Evolutionary conservation across 306 rosid species (phyloP), one percentile per base, ranked within the genome.

Genomic region (Quercus agrifolia): DNA sequence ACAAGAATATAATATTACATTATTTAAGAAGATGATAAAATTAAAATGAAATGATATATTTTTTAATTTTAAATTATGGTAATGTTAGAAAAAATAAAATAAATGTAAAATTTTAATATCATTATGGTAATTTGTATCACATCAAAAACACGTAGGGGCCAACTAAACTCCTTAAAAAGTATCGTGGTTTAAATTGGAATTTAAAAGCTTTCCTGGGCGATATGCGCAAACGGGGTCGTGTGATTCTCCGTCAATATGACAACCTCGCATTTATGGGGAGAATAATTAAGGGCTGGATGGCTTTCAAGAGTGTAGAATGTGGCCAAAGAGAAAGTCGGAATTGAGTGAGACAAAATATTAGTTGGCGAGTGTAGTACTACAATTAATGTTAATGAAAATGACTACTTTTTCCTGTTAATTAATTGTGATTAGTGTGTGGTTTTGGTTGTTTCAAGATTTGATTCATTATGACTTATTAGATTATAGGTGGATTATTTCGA

Each of bases 121-220:
- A 7, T 7, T 1, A 7, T 38, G 0, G 0, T 38, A 38, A 38
- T 38, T 0, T 38, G 0, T 38, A 38, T 7, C 11, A 41, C 3
- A 8, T 8, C 1, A 41, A 41, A 38, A 41, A 41, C 3, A 41
- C 0, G 0, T 2, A 0, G 0, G 0, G 7, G 0, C 0, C 0
- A 6, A 0, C 10, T 1, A 6, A 38, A 38, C 44, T 38, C 10
- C 44, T 7, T 6, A 38, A 6, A 41, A 41, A 41, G 46, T 0
- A 8, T 0, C 1, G 3, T 7, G 5, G 17, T 49, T 49, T 49
- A 0, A 10, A 49, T 49, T 49, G 54, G 54, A 49, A 49, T 49
- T 49, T 49, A 49, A 49, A 49, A 49, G 17, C 54, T 44, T 10
- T 8, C 28, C 25, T 20, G 0, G 25, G 25, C 1, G 1, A 57